A percentile compares a stretch with the other conserved stretches of the same genome.
phyloP scores from a whole-genome alignment of 768 basidiomycete species.

The Hydnum rufescens region DNA sequence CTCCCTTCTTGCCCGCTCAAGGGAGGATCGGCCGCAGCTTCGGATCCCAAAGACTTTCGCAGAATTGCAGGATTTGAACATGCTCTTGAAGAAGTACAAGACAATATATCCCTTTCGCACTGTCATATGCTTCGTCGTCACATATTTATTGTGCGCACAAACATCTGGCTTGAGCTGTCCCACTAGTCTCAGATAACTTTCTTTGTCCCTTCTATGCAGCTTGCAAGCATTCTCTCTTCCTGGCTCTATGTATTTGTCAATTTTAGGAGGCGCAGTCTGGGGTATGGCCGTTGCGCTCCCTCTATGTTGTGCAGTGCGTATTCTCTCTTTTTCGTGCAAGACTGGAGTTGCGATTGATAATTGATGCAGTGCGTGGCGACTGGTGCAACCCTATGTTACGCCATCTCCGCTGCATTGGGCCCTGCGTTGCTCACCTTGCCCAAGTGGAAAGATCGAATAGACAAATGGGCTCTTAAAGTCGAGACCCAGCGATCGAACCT shows the following conservation, averaged over 20 bases:
- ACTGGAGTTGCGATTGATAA: neutral
- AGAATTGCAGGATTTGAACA: constrained; percentile 71
- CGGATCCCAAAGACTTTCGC: constrained; percentile 76
- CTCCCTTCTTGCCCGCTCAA: constrained; percentile 17
- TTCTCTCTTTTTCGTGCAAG: neutral
- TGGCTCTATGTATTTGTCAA: constrained; percentile 94
- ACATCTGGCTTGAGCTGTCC: neutral
- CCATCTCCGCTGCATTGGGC: constrained; percentile 78
- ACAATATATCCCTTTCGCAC: constrained; percentile 74
- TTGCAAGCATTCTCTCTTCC: constrained; percentile 93
- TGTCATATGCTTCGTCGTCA: constrained; percentile 67
- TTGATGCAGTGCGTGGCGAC: constrained; percentile 50
- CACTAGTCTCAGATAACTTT: neutral
- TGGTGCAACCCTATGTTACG: constrained; percentile 82
- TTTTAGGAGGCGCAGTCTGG: constrained; percentile 91
- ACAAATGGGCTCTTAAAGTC: constrained; percentile 66
- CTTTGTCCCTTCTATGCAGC: constrained; percentile 23
- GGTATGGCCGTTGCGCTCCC: constrained; percentile 71
- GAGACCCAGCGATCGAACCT: constrained; percentile 62
- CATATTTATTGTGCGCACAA: constrained; percentile 72
- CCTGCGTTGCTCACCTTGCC: constrained; percentile 79
- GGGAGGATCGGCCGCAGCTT: constrained; percentile 54
- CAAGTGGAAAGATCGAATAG: constrained; percentile 63
- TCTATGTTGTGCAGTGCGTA: constrained; percentile 55
- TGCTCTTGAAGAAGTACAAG: constrained; percentile 77